Conservation (phyloP, 352 stramenopile genomes). For the Detonula confervacea region DNA sequence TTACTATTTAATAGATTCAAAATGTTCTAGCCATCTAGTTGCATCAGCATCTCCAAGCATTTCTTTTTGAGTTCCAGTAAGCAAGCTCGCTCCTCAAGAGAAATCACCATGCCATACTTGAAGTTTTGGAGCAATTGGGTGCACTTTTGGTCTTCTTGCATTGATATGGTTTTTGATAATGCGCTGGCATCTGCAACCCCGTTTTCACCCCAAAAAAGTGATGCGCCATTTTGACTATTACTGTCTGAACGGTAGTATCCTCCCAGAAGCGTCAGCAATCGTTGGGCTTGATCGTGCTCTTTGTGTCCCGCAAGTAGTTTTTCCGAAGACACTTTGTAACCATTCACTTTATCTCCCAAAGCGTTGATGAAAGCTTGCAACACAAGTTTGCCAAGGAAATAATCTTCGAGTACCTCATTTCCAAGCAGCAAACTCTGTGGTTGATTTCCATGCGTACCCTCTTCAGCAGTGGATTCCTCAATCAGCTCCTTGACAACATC, state of each 20-base stretch:
- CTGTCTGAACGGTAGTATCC: conserved; percentile 8
- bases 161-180: conserved; percentile 16
- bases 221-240: neutral
- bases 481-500: conserved; percentile 66
- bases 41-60: conserved; percentile 26
- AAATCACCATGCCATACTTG: conserved; percentile 52
- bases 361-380: conserved; percentile 53
- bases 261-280: conserved; percentile 18
- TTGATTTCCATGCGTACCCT: conserved; percentile 51
- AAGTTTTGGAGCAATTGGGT: conserved; percentile 31
- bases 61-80: conserved; percentile 46
- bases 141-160: neutral
- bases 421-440: conserved; percentile 32
- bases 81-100: conserved; percentile 59
- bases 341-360: conserved; percentile 46
- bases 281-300: neutral
- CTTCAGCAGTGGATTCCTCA: conserved; percentile 11
- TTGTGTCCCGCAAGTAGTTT: neutral
- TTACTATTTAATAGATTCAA: no score
- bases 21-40: conserved; percentile 24
- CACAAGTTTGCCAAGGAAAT: conserved; percentile 73
- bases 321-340: conserved; percentile 40
- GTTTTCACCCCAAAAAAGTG: conserved; percentile 32
- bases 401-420: conserved; percentile 71
- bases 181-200: conserved; percentile 17